Evolutionary conservation across 2,329 filamentous ascomycete species (phyloP).

Genomic region (Myriosclerotinia scirpicola): DNA sequence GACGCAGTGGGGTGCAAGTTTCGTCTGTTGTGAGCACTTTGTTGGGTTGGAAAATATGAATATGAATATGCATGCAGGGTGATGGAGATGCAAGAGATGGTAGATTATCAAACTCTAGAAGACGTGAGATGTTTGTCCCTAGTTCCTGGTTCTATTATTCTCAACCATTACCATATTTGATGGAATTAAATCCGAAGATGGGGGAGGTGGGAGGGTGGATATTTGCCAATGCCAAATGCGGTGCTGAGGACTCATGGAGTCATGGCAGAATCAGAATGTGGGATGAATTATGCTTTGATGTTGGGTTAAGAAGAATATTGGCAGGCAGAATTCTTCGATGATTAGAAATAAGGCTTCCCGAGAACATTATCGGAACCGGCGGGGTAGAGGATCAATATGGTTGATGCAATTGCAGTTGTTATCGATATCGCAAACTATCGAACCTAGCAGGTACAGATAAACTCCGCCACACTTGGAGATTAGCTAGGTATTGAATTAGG

Average conservation of each 20-base stretch:
- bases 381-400: background rate
- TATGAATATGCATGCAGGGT: slow-evolving; percentile 2
- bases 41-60: background rate
- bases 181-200: no score
- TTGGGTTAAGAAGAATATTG: background rate
- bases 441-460: no score
- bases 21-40: no score
- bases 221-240: background rate
- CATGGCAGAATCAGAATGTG: background rate
- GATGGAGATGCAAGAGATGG: background rate
- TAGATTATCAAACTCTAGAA: background rate
- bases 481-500: no score
- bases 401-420: slow-evolving; percentile 10
- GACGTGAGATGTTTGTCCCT: background rate
- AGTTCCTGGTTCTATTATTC: background rate
- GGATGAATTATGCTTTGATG: slow-evolving; percentile 2
- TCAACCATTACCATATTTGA: background rate
- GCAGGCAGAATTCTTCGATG: background rate
- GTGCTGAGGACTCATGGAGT: background rate
- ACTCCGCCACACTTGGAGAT: no score
- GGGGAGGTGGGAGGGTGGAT: background rate
- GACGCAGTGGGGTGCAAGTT: background rate
- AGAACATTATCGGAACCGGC: slow-evolving; percentile 5
- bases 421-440: background rate
- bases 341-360: background rate